These are phyloP conservation scores for Alliaria petiolata DNA, from an alignment of 345 rosid genomes.

Conservation along the genomic window DNA sequence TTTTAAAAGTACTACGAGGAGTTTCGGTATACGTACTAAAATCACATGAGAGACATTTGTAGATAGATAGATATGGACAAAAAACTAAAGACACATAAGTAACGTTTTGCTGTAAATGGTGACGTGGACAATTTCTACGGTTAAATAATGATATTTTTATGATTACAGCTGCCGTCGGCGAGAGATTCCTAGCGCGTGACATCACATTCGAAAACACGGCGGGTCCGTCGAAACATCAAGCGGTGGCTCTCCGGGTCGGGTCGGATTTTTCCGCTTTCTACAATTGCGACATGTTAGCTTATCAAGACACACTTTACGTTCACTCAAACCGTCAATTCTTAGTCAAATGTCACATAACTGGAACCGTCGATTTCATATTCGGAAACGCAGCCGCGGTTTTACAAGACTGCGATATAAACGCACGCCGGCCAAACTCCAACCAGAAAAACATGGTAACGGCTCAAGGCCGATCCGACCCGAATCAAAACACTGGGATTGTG, in stretches of 20 bases:
- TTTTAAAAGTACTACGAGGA: too few relatives aligned
- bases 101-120: background rate
- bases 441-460: conserved; percentile 81
- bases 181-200: conserved; percentile 65
- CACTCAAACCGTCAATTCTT: conserved; percentile 72
- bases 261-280: conserved; percentile 60
- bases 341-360: conserved; percentile 43
- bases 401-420: conserved; percentile 66
- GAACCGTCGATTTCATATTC: conserved; percentile 75
- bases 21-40: background rate
- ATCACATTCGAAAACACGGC: conserved; percentile 70
- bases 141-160: too few relatives aligned
- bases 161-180: conserved; percentile 64
- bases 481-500: conserved; percentile 68
- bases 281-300: conserved; percentile 57
- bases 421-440: conserved; percentile 53
- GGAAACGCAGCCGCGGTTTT: conserved; percentile 66
- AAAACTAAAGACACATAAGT: background rate
- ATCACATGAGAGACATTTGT: background rate
- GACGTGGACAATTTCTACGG: background rate
- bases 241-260: conserved; percentile 71
- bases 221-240: conserved; percentile 80
- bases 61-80: background rate
- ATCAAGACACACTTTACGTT: conserved; percentile 79
- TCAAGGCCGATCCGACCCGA: conserved; percentile 68